Evolutionary conservation across 2,329 filamentous ascomycete species (phyloP).

Genomic region (Davidsoniella australis): DNA sequence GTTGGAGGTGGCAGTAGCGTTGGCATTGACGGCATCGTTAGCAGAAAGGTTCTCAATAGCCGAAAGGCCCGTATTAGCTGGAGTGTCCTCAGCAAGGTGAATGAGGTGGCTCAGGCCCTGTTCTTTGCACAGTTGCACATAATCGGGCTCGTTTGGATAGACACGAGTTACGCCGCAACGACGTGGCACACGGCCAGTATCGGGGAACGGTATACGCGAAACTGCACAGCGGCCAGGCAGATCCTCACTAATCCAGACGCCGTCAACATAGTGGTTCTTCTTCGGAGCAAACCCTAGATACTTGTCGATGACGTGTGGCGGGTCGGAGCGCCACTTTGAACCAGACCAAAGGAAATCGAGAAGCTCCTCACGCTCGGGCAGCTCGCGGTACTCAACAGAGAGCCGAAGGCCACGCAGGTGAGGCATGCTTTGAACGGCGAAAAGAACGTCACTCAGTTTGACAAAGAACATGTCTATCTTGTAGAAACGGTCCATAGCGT

Average conservation of each 20-base stretch:
- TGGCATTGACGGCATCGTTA: neutral
- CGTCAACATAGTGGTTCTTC: constrained; percentile 42
- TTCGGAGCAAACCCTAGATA: constrained; percentile 37
- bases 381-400: constrained; percentile 41
- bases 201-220: constrained; percentile 37
- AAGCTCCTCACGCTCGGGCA: constrained; percentile 33
- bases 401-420: constrained; percentile 40
- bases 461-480: constrained; percentile 49
- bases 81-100: constrained; percentile 14
- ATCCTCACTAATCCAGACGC: constrained; percentile 30
- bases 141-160: constrained; percentile 38
- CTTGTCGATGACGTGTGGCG: constrained; percentile 27
- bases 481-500: constrained; percentile 36
- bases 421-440: constrained; percentile 36
- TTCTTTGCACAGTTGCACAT: constrained; percentile 34
- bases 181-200: constrained; percentile 33
- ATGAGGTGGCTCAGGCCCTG: constrained; percentile 40
- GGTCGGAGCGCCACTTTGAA: constrained; percentile 43
- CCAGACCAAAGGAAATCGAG: constrained; percentile 24
- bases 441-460: constrained; percentile 46
- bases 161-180: constrained; percentile 33
- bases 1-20: no score
- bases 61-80: neutral
- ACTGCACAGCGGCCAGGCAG: constrained; percentile 28
- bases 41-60: neutral